Evolutionary conservation across 306 rosid species (phyloP).

Genomic region (Elaeagnus macrophylla): DNA sequence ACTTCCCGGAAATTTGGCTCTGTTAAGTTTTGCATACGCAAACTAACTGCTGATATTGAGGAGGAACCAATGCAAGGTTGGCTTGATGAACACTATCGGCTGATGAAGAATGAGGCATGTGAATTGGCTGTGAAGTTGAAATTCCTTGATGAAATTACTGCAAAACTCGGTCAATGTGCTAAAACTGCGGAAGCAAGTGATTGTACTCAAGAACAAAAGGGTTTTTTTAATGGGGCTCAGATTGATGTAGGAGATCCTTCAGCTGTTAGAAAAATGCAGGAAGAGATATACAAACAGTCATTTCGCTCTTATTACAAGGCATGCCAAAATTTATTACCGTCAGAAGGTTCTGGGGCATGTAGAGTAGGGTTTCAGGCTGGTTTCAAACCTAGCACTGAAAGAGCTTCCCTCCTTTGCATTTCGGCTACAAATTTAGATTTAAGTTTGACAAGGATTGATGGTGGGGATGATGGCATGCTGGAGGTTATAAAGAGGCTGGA

Average conservation of each 20-base stretch:
- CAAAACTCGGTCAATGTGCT: constrained; percentile 43
- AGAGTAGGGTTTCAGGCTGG: constrained; percentile 80
- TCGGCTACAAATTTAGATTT: constrained; percentile 65
- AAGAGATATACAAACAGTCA: constrained; percentile 66
- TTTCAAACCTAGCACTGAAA: constrained; percentile 69
- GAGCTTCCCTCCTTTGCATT: constrained; percentile 80
- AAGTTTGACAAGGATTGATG: constrained; percentile 76
- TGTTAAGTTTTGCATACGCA: constrained; percentile 74
- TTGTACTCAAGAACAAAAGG: constrained; percentile 53
- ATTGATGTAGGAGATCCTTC: constrained; percentile 61
- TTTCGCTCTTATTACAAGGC: constrained; percentile 81
- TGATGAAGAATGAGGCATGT: constrained; percentile 85
- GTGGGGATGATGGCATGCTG: constrained; percentile 88
- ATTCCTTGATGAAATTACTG: constrained; percentile 61
- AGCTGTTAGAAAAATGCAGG: constrained; percentile 42
- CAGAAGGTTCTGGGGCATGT: constrained; percentile 92
- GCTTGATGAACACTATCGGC: constrained; percentile 92
- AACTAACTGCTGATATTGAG: constrained; percentile 81
- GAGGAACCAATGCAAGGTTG: constrained; percentile 98
- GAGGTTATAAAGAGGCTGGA: constrained; percentile 76
- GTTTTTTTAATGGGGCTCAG: constrained; percentile 48
- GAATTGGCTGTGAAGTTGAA: constrained; percentile 81
- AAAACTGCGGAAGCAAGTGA: constrained; percentile 45
- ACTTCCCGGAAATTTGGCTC: constrained; percentile 69
- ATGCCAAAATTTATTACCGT: constrained; percentile 56